phyloP scores from a whole-genome alignment of 805 yeast species.

The Saturnispora sekii region DNA sequence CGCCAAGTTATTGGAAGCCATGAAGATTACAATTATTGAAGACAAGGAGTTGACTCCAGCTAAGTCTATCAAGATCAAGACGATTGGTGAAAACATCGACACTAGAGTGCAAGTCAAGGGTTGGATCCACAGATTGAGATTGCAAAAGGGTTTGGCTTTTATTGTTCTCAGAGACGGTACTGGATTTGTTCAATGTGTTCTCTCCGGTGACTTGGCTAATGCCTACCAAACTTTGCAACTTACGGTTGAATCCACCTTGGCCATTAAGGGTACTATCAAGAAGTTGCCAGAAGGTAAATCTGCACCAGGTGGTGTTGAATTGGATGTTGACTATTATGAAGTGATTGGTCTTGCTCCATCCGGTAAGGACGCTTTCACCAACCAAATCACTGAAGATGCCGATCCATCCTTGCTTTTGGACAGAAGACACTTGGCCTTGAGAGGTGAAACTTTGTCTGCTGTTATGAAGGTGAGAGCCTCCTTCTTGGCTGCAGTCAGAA shows the following conservation, averaged over 20 bases:
- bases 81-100: constrained; percentile 47
- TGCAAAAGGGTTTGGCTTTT: constrained; percentile 87
- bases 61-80: constrained; percentile 50
- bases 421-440: constrained; percentile 88
- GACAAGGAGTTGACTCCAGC: constrained; percentile 70
- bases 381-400: constrained; percentile 86
- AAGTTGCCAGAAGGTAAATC: constrained; percentile 90
- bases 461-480: constrained; percentile 93
- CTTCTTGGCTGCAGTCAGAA: constrained; percentile 63
- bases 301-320: constrained; percentile 97
- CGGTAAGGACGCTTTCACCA: constrained; percentile 91
- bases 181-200: constrained; percentile 80
- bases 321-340: constrained; percentile 82
- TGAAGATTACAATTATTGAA: constrained; percentile 65
- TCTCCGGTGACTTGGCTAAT: constrained; percentile 85
- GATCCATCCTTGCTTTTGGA: constrained; percentile 91
- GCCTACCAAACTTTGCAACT: constrained; percentile 78
- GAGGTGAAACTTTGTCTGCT: constrained; percentile 90
- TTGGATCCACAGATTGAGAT: constrained; percentile 92
- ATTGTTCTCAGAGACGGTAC: constrained; percentile 92
- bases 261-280: constrained; percentile 70
- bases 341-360: constrained; percentile 89
- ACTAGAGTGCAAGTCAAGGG: constrained; percentile 72
- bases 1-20: constrained; percentile 65
- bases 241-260: constrained; percentile 80